Evolutionary conservation across 345 rosid genomes (phyloP), one percentile per base, ranked within the genome.

Genomic region (Erysimum cheiranthoides): DNA sequence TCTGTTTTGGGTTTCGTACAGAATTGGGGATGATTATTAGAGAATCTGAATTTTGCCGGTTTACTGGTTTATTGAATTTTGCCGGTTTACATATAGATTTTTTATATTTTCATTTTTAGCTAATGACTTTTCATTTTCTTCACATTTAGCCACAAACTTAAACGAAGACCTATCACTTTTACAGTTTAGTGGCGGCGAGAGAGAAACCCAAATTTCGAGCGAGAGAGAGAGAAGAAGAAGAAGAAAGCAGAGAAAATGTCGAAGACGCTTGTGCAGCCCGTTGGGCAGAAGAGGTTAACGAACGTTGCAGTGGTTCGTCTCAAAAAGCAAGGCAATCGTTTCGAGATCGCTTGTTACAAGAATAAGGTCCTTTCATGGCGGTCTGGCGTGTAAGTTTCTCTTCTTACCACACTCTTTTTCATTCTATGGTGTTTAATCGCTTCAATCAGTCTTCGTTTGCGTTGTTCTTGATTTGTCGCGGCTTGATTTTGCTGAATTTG

Each of bases 351-450:
- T 70, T 95, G 99, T 78, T 95, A 87, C 89, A 90, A 90, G 86
- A 92, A 95, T 80, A 95, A 95, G 81, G 98, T 95, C 87, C 97
- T 95, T 49, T 95, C 98, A 4, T 95, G 99, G 99, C 99, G 99
- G 58, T 89, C 97, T 13, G 86, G 89, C 81, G 96, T 90, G 99
- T 95, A 81, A 84, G 96, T 73, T 3, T 66, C n/a, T 30, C 34
- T 36, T 21, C 25, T 21, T 21, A 21, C 1, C 25, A 21, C 25
- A 21, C 25, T 21, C 25, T 21, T 21, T 21, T 21, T 21, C 25
- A 21, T 21, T 21, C 28, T 1, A 49, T 2, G 12, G 52, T 30
- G 67, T 65, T 21, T 0, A 12, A 12, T 60, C 56, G 54, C 27
- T 5, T 50, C 8, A 2, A 7, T 61, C 42, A 8, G 18, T 39